These are phyloP conservation scores for Herpetomonas muscarum DNA, from an alignment of 208 protist genomes.

Conservation along the genomic window DNA sequence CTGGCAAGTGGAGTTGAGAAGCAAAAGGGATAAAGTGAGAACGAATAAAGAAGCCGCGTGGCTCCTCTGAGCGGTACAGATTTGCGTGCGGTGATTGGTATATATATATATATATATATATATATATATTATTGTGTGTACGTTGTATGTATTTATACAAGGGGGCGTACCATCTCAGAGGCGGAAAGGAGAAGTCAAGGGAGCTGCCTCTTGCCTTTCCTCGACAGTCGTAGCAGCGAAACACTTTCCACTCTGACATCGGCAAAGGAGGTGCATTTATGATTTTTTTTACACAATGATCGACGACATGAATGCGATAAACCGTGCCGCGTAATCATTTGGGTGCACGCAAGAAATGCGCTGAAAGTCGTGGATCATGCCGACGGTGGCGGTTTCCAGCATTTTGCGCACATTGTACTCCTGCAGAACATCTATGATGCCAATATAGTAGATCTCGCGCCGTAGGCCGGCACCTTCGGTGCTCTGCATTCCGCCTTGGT, in stretches of 20 bases:
- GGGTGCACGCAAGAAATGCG: constrained; percentile 87
- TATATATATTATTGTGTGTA: not conserved
- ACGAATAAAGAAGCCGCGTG: too few relatives aligned
- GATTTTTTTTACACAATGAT: constrained; percentile 73
- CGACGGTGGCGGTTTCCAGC: constrained; percentile 66
- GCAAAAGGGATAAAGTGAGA: too few relatives aligned
- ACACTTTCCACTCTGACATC: too few relatives aligned
- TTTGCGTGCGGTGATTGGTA: too few relatives aligned
- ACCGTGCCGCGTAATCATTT: constrained; percentile 77
- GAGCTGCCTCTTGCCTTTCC: constrained; percentile 3
- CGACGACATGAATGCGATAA: constrained; percentile 86
- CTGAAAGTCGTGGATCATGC: constrained; percentile 53
- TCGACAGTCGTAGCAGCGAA: not conserved
- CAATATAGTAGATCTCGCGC: constrained; percentile 89
- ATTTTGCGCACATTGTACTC: constrained; percentile 83
- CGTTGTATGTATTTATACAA: not conserved
- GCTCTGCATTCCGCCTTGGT: constrained; percentile 82
- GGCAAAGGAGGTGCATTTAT: not conserved
- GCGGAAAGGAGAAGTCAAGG: too few relatives aligned
- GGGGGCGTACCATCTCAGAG: not conserved
- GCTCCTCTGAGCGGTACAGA: too few relatives aligned
- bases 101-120: not conserved
- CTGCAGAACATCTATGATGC: constrained; percentile 94
- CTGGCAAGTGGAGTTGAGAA: too few relatives aligned
- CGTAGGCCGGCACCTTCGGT: constrained; percentile 47